Percentiles rank a stretch among this genome's conserved stretches.
These are phyloP conservation scores for Abrus pulchellus DNA, from an alignment of 306 rosid species.

Conservation along the genomic window DNA sequence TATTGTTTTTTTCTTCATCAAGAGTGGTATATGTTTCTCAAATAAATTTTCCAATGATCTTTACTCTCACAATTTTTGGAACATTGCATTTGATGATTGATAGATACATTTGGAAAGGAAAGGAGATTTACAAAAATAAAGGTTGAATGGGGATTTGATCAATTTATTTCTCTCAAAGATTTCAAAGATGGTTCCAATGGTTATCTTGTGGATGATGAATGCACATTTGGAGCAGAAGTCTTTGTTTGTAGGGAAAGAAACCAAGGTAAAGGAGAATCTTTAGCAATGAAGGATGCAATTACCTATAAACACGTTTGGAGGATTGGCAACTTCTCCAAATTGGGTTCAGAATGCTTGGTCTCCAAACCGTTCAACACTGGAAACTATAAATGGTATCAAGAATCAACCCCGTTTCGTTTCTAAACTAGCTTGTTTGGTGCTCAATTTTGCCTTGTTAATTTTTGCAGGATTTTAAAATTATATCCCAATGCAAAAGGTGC, in stretches of 20 bases:
- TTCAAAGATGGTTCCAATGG: slow-evolving; percentile 64
- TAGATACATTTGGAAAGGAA: slow-evolving; percentile 60
- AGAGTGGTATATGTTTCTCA: not conserved
- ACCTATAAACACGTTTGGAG: slow-evolving; percentile 55
- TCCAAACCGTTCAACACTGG: slow-evolving; percentile 63
- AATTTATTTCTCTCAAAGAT: slow-evolving; percentile 58
- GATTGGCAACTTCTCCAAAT: slow-evolving; percentile 58
- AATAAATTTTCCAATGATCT: no score
- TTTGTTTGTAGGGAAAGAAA: slow-evolving; percentile 66
- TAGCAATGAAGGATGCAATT: slow-evolving; percentile 58
- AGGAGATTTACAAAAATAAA: slow-evolving; percentile 64
- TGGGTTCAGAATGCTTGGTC: slow-evolving; percentile 46
- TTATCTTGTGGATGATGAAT: slow-evolving; percentile 62
- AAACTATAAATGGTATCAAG: slow-evolving; percentile 61
- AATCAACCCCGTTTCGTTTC: slow-evolving; percentile 11
- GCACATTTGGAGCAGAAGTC: slow-evolving; percentile 78
- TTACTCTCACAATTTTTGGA: slow-evolving; percentile 9
- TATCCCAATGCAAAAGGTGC: slow-evolving; percentile 66
- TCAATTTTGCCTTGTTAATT: not conserved
- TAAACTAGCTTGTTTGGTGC: no score
- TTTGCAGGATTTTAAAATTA: slow-evolving; percentile 65
- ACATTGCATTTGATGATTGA: slow-evolving; percentile 19
- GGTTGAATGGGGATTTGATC: slow-evolving; percentile 67
- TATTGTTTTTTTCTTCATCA: no score
- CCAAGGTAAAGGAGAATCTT: slow-evolving; percentile 61